A percentile compares a stretch with the other conserved stretches of the same genome.
Evolutionary conservation across 2,329 filamentous ascomycete species (phyloP).

Genomic region (Phaeosphaeria sp.): DNA sequence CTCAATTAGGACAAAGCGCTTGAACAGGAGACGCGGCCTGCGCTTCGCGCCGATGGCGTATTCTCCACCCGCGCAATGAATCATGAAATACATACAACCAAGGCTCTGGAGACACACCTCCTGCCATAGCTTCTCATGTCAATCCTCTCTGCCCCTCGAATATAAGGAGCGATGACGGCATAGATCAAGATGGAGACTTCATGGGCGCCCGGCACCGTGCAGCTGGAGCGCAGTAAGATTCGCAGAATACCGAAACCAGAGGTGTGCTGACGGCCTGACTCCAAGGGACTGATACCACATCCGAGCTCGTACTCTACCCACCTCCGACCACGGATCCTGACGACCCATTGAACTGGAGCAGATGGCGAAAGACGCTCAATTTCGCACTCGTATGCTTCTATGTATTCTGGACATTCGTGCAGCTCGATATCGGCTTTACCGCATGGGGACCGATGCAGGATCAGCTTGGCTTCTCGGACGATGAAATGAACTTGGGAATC

Average conservation of each 20-base stretch:
- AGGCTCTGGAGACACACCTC: background rate
- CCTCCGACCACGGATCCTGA: conserved; percentile 16
- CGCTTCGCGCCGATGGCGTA: background rate
- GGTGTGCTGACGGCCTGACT: conserved; percentile 1
- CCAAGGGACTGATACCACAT: conserved; percentile 6
- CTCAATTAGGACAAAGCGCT: background rate
- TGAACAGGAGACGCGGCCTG: background rate
- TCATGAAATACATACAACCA: background rate
- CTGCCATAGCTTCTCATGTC: background rate
- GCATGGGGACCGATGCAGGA: conserved; percentile 52
- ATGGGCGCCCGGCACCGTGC: conserved; percentile 17
- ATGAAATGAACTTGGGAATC: conserved; percentile 54
- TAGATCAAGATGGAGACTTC: background rate
- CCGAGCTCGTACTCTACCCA: conserved; percentile 15
- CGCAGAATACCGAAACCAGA: background rate
- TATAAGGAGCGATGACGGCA: background rate
- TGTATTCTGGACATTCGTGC: conserved; percentile 52
- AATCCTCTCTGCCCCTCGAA: background rate
- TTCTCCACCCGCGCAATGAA: background rate
- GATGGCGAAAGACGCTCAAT: conserved; percentile 51
- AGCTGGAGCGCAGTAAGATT: conserved; percentile 12
- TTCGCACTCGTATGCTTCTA: conserved; percentile 53
- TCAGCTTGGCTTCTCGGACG: conserved; percentile 52
- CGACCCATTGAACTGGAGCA: conserved; percentile 51
- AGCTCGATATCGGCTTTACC: conserved; percentile 51